These are phyloP conservation scores for Echria macrotheca DNA, from an alignment of 495 filamentous ascomycete species.

Conservation along the genomic window DNA sequence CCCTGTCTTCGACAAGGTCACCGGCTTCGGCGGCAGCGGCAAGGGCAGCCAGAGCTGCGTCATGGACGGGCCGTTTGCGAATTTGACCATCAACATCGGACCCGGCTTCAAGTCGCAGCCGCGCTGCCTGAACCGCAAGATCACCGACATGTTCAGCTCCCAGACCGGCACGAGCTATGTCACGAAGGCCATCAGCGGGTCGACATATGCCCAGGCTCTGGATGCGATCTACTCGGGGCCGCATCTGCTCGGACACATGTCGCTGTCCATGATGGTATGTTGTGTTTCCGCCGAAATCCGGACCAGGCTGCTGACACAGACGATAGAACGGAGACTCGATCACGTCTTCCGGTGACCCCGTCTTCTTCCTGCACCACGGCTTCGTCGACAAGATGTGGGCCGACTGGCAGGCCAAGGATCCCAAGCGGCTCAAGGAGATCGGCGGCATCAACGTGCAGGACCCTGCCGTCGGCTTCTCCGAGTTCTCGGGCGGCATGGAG, in stretches of 20 bases:
- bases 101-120: constrained; percentile 23
- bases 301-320: too few species aligned
- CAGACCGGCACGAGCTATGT: constrained; percentile 2
- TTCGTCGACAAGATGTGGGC: constrained; percentile 5
- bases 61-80: constrained; percentile 31
- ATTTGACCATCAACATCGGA: constrained; percentile 22
- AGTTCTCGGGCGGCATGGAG: neutral
- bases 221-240: too few species aligned
- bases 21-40: constrained; percentile 37
- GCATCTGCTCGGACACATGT: constrained; percentile 28
- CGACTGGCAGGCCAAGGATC: constrained; percentile 10
- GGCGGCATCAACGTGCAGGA: neutral
- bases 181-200: neutral
- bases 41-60: constrained; percentile 27
- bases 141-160: constrained; percentile 1
- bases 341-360: neutral
- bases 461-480: neutral
- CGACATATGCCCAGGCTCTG: neutral
- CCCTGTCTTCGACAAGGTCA: constrained; percentile 25
- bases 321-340: too few species aligned
- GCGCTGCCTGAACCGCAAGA: constrained; percentile 33
- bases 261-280: constrained; percentile 30
- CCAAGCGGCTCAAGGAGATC: neutral
- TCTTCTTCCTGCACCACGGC: constrained; percentile 9
- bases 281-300: too few species aligned